phyloP scores from a whole-genome alignment of 805 yeast genomes.

The Yarrowia osloensis region DNA sequence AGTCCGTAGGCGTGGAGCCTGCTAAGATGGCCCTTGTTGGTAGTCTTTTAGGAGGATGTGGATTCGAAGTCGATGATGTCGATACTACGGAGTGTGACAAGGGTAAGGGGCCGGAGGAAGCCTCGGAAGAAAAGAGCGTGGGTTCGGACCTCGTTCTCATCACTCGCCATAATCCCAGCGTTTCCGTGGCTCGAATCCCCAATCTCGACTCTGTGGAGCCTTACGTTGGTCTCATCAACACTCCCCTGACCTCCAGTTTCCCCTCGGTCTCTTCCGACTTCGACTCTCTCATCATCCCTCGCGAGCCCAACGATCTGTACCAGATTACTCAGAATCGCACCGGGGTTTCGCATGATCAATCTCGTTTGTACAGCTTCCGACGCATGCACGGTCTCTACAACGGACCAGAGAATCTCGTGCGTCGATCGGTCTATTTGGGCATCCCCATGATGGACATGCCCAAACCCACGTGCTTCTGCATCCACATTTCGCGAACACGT shows the following conservation, averaged over 20 bases:
- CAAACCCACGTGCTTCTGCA: conserved; percentile 12
- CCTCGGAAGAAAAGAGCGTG: too few relatives aligned
- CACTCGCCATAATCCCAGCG: not conserved
- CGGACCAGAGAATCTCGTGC: not conserved
- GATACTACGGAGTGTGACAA: not conserved
- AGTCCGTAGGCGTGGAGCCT: not conserved
- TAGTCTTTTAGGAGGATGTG: not conserved
- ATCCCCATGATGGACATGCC: not conserved
- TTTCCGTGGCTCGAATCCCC: not conserved
- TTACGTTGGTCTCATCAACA: not conserved
- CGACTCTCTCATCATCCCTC: conserved; percentile 5
- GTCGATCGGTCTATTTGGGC: not conserved
- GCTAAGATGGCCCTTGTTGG: conserved; percentile 1
- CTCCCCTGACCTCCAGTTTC: not conserved
- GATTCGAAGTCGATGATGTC: not conserved
- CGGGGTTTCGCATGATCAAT: not conserved
- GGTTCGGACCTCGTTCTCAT: not conserved
- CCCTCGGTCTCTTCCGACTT: not conserved
- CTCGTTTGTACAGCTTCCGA: not conserved
- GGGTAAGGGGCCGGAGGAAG: not conserved
- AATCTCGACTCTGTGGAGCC: not conserved
- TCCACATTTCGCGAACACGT: conserved; percentile 13
- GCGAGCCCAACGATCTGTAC: not conserved
- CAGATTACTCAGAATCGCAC: not conserved
- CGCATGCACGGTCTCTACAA: not conserved